A percentile compares a stretch with the other conserved stretches of the same genome.
These are phyloP conservation scores for Coprinopsis marcescibilis DNA, from an alignment of 768 basidiomycete species.

Conservation along the genomic window DNA sequence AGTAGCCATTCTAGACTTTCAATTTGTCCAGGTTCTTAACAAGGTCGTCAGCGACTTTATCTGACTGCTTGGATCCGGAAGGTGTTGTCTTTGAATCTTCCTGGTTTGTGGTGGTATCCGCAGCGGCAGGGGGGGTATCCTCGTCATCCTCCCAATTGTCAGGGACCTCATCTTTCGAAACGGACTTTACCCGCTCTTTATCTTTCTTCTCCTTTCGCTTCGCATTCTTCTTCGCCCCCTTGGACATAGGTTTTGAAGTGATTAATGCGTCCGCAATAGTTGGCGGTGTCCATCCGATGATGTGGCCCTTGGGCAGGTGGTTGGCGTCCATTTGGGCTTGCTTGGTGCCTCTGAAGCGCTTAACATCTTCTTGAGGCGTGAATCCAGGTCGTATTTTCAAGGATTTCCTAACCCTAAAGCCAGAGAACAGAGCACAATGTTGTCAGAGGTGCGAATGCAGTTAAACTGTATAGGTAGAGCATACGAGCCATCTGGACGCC, in stretches of 20 bases:
- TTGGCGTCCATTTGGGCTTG: conserved; percentile 67
- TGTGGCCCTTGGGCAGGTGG: conserved; percentile 68
- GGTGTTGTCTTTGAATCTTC: conserved; percentile 17
- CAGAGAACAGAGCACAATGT: conserved; percentile 1
- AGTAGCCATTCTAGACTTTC: conserved; percentile 37
- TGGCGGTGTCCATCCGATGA: conserved; percentile 75
- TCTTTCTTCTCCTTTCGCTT: conserved; percentile 71
- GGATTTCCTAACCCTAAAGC: conserved; percentile 73
- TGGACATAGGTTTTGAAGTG: conserved; percentile 49
- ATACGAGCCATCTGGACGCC: conserved; percentile 81
- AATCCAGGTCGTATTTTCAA: conserved; percentile 88
- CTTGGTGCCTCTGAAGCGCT: conserved; percentile 75
- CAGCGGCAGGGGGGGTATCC: conserved; percentile 28
- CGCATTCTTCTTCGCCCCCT: conserved; percentile 78
- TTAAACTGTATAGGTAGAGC: conserved; percentile 21
- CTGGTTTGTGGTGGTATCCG: conserved; percentile 21
- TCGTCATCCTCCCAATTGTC: conserved; percentile 80
- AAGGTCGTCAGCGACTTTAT: conserved; percentile 25
- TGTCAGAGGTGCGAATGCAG: conserved; percentile 14
- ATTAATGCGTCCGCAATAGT: conserved; percentile 31
- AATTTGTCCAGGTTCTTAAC: conserved; percentile 52
- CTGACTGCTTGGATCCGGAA: conserved; percentile 14
- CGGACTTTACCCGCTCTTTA: conserved; percentile 35
- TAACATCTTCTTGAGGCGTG: conserved; percentile 90
- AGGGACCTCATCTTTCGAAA: conserved; percentile 41